Evolutionary conservation across 1,284 basidiomycete genomes (phyloP), one percentile per base, ranked within the genome.

Genomic region (Trametes hirsuta): DNA sequence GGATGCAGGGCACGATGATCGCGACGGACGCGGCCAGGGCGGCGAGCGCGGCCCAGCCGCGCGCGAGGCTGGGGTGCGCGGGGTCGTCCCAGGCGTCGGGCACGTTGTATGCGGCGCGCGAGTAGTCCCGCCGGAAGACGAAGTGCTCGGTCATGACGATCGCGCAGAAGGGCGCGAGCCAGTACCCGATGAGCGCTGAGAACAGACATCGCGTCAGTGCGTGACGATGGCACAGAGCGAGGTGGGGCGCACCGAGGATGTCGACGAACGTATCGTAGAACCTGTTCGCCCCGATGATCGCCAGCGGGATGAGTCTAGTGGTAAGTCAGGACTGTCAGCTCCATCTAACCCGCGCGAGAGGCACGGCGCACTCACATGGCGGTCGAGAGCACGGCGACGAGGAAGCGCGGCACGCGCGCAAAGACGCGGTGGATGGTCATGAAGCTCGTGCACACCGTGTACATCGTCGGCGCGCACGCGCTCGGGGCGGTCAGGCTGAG

Each of bases 381-480:
- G 22, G 84, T 87, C 3, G 90, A 89, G 40, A 92, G 70, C 14
- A 90, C 65, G 3, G 92, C 84, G 66, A 89, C 84, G 37, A 91
- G 76, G 74, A 89, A 93, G 57, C 92, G 81, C 2, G 93, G 93
- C 4, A 94, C 76, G 39, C 76, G 73, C 18, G 79, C 73, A 60
- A 84, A 81, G 30, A 85, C 58, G 68, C 86, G 71, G 3, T 86
- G 75, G 18, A 90, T 77, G 10, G 90, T 82, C 82, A 92, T 90
- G 64, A 90, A 81, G 61, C 85, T 88, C 46, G 86, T 83, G 21
- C 88, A 87, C 66, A 88, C 90, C 3, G 86, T 87, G 70, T 93
- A 93, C 82, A 93, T 90, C 14, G 84, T 87, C 2, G 88, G 87
- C 11, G 87, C 90, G 65, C 87, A 80, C 11, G 81, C 79, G 46